Evolutionary conservation across 176 grass and related monocot genomes (phyloP).

Genomic region (Zizania latifolia): DNA sequence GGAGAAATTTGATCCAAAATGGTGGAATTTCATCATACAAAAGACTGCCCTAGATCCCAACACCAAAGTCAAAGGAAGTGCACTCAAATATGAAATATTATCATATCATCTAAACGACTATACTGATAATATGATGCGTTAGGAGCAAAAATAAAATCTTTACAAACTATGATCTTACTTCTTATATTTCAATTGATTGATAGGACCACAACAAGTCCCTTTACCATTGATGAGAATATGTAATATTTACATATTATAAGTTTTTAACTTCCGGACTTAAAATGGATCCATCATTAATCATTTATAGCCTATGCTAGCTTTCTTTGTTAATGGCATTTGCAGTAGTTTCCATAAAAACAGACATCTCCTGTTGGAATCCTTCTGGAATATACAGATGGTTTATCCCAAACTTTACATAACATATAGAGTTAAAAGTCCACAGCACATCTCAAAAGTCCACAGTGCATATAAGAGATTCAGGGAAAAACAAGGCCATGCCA

Average conservation of each 20-base stretch:
- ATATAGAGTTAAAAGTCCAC: too few species aligned
- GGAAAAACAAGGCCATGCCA: neutral
- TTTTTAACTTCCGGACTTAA: neutral
- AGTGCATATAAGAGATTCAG: neutral
- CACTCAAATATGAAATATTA: neutral
- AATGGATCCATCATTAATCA: neutral
- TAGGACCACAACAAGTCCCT: neutral
- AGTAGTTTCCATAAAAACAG: neutral
- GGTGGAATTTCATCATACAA: neutral
- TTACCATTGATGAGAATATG: neutral
- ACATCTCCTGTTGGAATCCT: neutral
- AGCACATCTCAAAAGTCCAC: neutral
- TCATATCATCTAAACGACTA: neutral
- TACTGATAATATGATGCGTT: neutral
- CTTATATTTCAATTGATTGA: neutral
- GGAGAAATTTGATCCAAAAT: neutral
- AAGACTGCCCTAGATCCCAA: neutral
- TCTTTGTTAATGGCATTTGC: neutral
- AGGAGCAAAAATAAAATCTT: neutral
- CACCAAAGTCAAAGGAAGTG: neutral
- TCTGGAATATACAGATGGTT: neutral
- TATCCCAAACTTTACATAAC: neutral
- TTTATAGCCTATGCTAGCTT: neutral
- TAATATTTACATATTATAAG: neutral
- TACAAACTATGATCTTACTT: neutral